phyloP scores from a whole-genome alignment of 2,329 filamentous ascomycete species.

The Calonectria crousiana region DNA sequence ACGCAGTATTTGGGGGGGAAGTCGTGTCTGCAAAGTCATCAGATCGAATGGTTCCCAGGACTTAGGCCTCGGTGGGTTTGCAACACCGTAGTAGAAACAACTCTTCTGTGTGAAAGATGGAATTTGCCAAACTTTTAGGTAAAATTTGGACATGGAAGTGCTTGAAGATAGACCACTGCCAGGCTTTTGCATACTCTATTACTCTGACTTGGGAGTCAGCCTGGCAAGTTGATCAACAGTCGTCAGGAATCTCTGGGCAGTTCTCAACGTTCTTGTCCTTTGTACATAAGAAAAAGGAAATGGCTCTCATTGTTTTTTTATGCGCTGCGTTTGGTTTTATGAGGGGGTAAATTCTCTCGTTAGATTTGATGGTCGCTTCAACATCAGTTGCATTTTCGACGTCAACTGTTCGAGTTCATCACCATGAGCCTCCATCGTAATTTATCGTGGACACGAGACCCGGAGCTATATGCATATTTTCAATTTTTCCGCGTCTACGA shows the following conservation, averaged over 20 bases:
- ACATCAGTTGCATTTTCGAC: not conserved
- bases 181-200: not conserved
- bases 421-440: not conserved
- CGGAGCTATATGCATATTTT: not conserved
- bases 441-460: not conserved
- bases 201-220: not conserved
- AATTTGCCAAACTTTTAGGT: rapidly evolving
- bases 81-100: not conserved
- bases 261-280: not conserved
- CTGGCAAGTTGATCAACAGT: not conserved
- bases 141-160: not conserved
- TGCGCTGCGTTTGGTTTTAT: not conserved
- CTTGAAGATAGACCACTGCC: not conserved
- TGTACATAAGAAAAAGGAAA: not conserved
- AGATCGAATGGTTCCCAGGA: not conserved
- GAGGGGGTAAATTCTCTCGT: not conserved
- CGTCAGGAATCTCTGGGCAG: not conserved
- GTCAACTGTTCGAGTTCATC: not conserved
- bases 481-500: not conserved
- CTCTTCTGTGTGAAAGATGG: not conserved
- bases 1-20: not conserved
- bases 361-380: not conserved
- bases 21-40: not conserved
- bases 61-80: not conserved
- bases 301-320: not conserved